Evolutionary conservation across 257 asterid genomes (phyloP), one percentile per base, ranked within the genome.

Genomic region (Forsythia viridissima): DNA sequence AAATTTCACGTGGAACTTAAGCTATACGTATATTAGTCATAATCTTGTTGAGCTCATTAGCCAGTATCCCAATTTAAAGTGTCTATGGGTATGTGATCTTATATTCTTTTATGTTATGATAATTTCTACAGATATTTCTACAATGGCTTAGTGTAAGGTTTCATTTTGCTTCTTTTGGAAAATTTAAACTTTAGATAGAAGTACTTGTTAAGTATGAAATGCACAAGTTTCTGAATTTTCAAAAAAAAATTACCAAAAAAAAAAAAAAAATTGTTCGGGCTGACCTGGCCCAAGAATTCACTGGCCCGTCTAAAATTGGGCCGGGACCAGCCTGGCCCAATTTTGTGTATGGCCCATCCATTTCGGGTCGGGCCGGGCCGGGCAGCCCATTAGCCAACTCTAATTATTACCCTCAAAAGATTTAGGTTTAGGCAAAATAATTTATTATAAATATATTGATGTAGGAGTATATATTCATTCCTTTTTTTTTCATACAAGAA

Each of bases 41-140:
- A 77, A 80, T 61, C 76, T 80, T 65, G 8, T 42, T 59, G 74
- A 68, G n/a, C 80, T 76, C 44, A 67, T 73, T 18, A 80, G 80
- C 84, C 95, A 57, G 48, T 80, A 79, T 72, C 79, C 61, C 59
- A 83, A 76, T 69, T 74, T 74, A 13, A 44, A 34, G 20, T 72
- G 59, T 6, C 43, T 72, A 46, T 96, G 96, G 99, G 99, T 96
- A 93, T 55, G 91, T 51, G 86, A 55, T 69, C 70, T 63, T 63
- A 63, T 63, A 21, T 0, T 70, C 39, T 69, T 39, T 65, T 65
- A 37, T 75, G 12, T 37, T 42, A 30, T 30, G 21, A 38, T n/a
- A 43, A n/a, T n/a, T n/a, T n/a, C n/a, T n/a, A n/a, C n/a, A n/a
- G n/a, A n/a, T n/a, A 21, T 20, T 37, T 43, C 38, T 21, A 11